A percentile compares a stretch with the other conserved stretches of the same genome.
Evolutionary conservation across 805 yeast genomes (phyloP).

Genomic region (Scheffersomyces ergatensis): DNA sequence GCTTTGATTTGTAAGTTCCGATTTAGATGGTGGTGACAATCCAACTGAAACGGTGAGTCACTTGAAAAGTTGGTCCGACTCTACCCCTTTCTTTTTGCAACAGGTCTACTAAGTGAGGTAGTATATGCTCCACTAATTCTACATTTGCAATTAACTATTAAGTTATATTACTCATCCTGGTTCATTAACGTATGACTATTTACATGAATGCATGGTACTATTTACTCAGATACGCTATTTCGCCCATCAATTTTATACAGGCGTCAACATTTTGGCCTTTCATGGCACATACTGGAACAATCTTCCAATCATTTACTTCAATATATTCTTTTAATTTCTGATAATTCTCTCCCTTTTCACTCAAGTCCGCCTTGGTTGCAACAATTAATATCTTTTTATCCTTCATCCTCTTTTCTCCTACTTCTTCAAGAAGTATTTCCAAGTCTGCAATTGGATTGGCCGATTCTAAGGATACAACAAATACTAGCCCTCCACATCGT

Average conservation of each 20-base stretch:
- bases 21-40: too few species aligned
- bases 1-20: too few species aligned
- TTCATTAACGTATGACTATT: too few species aligned
- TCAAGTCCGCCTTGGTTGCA: slow-evolving; percentile 92
- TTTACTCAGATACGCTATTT: slow-evolving; percentile 31
- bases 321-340: slow-evolving; percentile 43
- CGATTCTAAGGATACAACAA: slow-evolving; percentile 77
- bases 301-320: slow-evolving; percentile 53
- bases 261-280: slow-evolving; percentile 69
- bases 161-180: too few species aligned
- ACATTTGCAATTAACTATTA: too few species aligned
- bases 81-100: too few species aligned
- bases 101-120: too few species aligned
- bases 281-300: slow-evolving; percentile 82
- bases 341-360: slow-evolving; percentile 50
- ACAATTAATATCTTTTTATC: slow-evolving; percentile 69
- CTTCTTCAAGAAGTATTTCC: slow-evolving; percentile 59
- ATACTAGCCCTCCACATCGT: slow-evolving; percentile 84
- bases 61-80: too few species aligned
- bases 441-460: slow-evolving; percentile 67
- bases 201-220: too few species aligned
- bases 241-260: slow-evolving; percentile 71
- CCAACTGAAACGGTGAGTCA: too few species aligned
- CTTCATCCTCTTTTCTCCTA: slow-evolving; percentile 62
- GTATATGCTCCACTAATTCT: too few species aligned